phyloP scores from a whole-genome alignment of 2,329 filamentous ascomycete species.

The Arthrobotrys musiformis region DNA sequence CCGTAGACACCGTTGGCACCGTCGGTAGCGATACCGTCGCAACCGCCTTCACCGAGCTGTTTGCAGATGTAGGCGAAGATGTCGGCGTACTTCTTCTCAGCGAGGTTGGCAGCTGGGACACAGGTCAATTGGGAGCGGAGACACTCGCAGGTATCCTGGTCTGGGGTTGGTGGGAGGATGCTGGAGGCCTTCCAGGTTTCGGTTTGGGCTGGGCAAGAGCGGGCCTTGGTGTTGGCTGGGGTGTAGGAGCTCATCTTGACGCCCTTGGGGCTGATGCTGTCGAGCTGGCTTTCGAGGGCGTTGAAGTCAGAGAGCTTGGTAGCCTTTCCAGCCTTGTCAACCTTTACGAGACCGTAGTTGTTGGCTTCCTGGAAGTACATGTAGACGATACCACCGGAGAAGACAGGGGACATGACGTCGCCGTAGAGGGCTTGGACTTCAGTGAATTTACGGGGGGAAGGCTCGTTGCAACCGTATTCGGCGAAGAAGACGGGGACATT shows the following conservation, averaged over 20 bases:
- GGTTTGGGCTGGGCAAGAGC: conserved; percentile 75
- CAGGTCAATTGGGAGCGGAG: conserved; percentile 81
- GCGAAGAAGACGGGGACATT: conserved; percentile 97
- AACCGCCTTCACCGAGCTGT: conserved; percentile 65
- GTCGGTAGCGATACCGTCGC: conserved; percentile 76
- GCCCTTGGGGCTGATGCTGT: conserved; percentile 73
- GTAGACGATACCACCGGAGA: conserved; percentile 97
- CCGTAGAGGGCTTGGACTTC: conserved; percentile 87
- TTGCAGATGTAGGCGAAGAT: conserved; percentile 80
- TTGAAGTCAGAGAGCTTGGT: conserved; percentile 79
- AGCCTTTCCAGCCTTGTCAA: conserved; percentile 70
- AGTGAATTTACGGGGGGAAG: conserved; percentile 78
- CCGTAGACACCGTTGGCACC: conserved; percentile 76
- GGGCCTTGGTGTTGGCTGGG: conserved; percentile 75
- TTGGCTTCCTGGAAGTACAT: conserved; percentile 96
- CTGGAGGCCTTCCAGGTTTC: conserved; percentile 76
- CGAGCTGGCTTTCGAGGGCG: conserved; percentile 76
- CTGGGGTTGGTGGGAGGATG: conserved; percentile 82
- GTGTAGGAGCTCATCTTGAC: conserved; percentile 76
- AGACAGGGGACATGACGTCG: conserved; percentile 81
- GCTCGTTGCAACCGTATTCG: conserved; percentile 91
- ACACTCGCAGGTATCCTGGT: conserved; percentile 82
- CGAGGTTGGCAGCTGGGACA: conserved; percentile 71
- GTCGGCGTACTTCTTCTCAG: conserved; percentile 70
- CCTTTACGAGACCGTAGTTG: conserved; percentile 81